A percentile compares a stretch with the other conserved stretches of the same genome.
Evolutionary conservation across 192 early-diverging fungal genomes (phyloP).

Genomic region (Chytriomyces hyalinus): DNA sequence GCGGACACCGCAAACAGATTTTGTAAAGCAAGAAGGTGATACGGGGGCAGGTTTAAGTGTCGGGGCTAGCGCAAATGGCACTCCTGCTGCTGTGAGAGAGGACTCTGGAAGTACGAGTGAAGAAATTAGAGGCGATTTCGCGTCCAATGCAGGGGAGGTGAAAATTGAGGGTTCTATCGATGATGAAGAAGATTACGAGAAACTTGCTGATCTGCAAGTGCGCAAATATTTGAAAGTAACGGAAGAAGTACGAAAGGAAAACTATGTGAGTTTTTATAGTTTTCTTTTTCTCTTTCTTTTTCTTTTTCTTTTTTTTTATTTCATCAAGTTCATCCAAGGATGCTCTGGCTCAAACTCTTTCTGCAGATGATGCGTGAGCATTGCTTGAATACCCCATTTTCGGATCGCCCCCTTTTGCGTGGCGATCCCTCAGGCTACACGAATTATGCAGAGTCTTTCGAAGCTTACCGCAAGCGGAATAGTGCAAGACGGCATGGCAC

Average conservation of each 20-base stretch:
- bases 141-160: background rate
- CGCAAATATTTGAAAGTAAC: conserved; percentile 7
- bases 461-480: conserved; percentile 19
- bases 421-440: background rate
- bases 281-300: background rate
- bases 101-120: background rate
- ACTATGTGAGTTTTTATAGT: conserved; percentile 10
- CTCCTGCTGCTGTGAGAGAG: background rate
- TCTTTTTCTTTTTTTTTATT: no score
- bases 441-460: background rate
- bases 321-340: background rate
- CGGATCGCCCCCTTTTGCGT: background rate
- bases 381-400: conserved; percentile 16
- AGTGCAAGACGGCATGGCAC: background rate
- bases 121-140: background rate
- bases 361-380: conserved; percentile 25
- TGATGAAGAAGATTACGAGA: conserved; percentile 25
- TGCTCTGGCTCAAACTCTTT: background rate
- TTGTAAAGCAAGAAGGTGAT: background rate
- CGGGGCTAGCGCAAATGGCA: background rate
- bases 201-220: background rate
- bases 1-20: background rate
- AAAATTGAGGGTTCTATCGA: background rate
- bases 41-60: background rate
- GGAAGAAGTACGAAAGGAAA: conserved; percentile 13